Percentiles rank a stretch among this genome's conserved stretches.
phyloP scores from a whole-genome alignment of 1,284 basidiomycete species.

The Heterobasidion occidentale region DNA sequence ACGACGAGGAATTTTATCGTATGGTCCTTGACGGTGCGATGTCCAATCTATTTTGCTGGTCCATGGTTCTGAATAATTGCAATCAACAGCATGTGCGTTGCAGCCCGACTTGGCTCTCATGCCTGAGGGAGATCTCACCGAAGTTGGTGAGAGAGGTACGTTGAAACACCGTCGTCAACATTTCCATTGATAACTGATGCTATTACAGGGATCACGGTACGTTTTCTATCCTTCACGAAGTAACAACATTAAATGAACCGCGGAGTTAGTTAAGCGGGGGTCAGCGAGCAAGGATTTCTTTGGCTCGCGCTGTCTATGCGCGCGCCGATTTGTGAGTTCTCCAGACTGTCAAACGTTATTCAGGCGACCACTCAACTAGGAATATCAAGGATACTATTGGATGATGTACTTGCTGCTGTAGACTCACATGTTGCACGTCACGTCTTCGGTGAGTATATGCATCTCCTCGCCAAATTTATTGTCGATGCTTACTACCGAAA shows the following conservation, averaged over 20 bases:
- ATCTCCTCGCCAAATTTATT: background rate
- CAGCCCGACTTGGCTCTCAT: conserved; percentile 75
- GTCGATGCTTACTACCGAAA: background rate
- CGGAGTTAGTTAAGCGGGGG: conserved; percentile 45
- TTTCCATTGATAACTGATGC: background rate
- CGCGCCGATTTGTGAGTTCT: conserved; percentile 31
- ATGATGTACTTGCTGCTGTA: conserved; percentile 51
- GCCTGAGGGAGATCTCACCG: conserved; percentile 63
- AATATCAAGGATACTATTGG: conserved; percentile 31
- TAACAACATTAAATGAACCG: too few species aligned
- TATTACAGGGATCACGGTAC: conserved; percentile 28
- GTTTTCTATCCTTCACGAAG: conserved; percentile 3
- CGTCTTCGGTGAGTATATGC: conserved; percentile 34
- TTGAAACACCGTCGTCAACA: background rate
- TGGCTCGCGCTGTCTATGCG: conserved; percentile 37
- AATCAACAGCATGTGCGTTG: conserved; percentile 71
- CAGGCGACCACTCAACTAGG: conserved; percentile 13
- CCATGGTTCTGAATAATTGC: background rate
- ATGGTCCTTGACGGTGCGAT: conserved; percentile 64
- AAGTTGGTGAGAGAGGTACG: conserved; percentile 67
- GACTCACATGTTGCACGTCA: conserved; percentile 38
- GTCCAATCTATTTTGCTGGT: background rate
- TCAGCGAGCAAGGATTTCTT: conserved; percentile 55
- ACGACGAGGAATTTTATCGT: conserved; percentile 73
- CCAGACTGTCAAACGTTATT: conserved; percentile 15